Evolutionary conservation across 2,329 filamentous ascomycete species (phyloP).

Genomic region (Aspergillus aculeatinus): DNA sequence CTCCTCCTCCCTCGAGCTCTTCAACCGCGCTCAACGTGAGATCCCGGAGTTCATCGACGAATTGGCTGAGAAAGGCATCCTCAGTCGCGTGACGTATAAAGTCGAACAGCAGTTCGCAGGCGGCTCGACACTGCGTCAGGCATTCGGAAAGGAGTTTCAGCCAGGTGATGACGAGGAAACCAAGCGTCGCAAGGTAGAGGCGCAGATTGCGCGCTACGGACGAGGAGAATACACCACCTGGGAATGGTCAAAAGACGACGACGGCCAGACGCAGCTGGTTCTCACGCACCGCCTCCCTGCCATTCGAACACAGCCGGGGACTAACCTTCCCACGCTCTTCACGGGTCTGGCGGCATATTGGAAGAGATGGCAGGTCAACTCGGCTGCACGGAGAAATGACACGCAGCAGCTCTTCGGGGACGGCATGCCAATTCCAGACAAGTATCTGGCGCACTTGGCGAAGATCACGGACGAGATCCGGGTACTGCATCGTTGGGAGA

Average conservation of each 20-base stretch:
- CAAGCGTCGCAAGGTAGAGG: conserved; percentile 47
- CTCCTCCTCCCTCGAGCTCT: conserved; percentile 51
- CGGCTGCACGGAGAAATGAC: conserved; percentile 31
- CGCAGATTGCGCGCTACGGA: conserved; percentile 50
- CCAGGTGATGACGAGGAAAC: conserved; percentile 47
- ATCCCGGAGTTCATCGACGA: conserved; percentile 49
- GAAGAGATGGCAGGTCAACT: conserved; percentile 32
- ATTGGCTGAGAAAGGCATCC: conserved; percentile 47
- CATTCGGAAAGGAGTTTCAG: conserved; percentile 50
- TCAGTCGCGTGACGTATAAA: conserved; percentile 46
- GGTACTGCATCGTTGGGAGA: conserved; percentile 50
- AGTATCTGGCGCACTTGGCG: conserved; percentile 43
- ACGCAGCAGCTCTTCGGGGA: conserved; percentile 48
- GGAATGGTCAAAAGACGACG: conserved; percentile 48
- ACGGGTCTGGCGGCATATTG: conserved; percentile 50
- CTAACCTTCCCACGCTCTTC: conserved; percentile 48
- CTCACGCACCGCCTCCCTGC: conserved; percentile 49
- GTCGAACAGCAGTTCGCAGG: conserved; percentile 46
- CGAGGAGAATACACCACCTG: conserved; percentile 49
- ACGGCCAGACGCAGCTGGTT: conserved; percentile 26
- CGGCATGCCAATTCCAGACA: conserved; percentile 49
- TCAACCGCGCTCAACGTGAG: conserved; percentile 46
- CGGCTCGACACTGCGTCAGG: conserved; percentile 48
- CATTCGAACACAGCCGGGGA: conserved; percentile 49
- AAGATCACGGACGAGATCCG: conserved; percentile 52